A percentile compares a stretch with the other conserved stretches of the same genome.
Evolutionary conservation across 2,329 filamentous ascomycete genomes (phyloP).

Genomic region (Cyphellophora attinorum): DNA sequence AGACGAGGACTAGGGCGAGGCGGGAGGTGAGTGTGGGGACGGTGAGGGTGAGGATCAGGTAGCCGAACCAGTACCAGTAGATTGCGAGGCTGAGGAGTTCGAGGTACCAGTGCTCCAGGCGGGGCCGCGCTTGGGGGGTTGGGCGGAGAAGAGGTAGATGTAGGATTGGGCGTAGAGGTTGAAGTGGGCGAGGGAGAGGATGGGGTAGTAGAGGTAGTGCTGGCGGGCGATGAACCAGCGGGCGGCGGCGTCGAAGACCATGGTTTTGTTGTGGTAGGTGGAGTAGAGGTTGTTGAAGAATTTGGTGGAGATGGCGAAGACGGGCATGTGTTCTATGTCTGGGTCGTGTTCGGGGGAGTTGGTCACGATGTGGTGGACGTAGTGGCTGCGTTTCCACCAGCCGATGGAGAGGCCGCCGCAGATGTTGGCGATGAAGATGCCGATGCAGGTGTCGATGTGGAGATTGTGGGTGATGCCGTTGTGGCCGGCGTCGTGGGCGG

Average conservation of each 20-base stretch:
- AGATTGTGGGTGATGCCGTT: slow-evolving; percentile 96
- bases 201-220: slow-evolving; percentile 71
- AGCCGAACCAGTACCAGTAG: slow-evolving; percentile 84
- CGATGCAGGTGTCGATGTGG: slow-evolving; percentile 70
- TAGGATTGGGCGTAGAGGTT: slow-evolving; percentile 79
- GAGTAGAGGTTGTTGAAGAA: slow-evolving; percentile 65
- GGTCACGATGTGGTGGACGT: slow-evolving; percentile 93
- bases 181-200: slow-evolving; percentile 73
- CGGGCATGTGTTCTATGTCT: slow-evolving; percentile 83
- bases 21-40: slow-evolving; percentile 62
- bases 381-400: slow-evolving; percentile 97
- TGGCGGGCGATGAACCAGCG: slow-evolving; percentile 64
- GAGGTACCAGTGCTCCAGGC: slow-evolving; percentile 74
- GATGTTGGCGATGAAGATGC: slow-evolving; percentile 83
- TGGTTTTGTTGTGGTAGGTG: slow-evolving; percentile 73
- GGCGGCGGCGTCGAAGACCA: slow-evolving; percentile 68
- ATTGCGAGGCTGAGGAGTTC: slow-evolving; percentile 66
- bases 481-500: slow-evolving; percentile 89
- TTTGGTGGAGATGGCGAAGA: slow-evolving; percentile 78
- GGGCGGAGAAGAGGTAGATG: slow-evolving; percentile 62
- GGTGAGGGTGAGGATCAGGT: slow-evolving; percentile 63
- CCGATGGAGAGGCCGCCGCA: slow-evolving; percentile 80
- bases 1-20: slow-evolving; percentile 66
- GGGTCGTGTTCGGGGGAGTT: slow-evolving; percentile 94
- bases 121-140: slow-evolving; percentile 63